Base-by-base conservation (phyloP, 2,329 filamentous ascomycete genomes). In the Amauroascus niger region DNA sequence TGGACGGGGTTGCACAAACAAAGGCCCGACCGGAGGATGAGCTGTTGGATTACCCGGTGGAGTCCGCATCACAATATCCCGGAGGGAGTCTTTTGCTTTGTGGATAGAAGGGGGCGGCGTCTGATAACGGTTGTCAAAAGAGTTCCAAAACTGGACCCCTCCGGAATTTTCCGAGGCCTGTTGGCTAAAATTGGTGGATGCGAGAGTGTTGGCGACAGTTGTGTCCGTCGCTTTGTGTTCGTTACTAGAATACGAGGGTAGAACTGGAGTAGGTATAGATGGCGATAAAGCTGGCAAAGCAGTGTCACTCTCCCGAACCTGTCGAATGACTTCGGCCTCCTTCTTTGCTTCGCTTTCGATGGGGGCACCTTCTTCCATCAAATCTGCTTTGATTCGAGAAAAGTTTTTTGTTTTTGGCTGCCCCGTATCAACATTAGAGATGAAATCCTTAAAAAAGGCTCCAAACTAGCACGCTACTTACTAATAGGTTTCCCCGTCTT, bases 391-490 rank as follows among this genome's bases (percentile, higher is more conserved):
- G 60, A 98, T 95, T 9, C 93, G 84, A 4, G 90, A 89, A 68
- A 98, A 98, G 0, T 86, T 89, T 71, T 95, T 95, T 0, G 91
- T 93, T 75, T 97, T 98, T 11, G 94, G 93, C 87, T 94, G 46
- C 22, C 5, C 3, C 28, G 37, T 18, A n/a, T 39, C 9, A 13
- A 60, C 62, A 58, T 44, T 61, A 40, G 33, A 43, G 49, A 22
- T n/a, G 11, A 1, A 50, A 37, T 13, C 3, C 14, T 28, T n/a
- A n/a, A n/a, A n/a, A n/a, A 7, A 22, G 8, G 6, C 24, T 20
- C 14, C 16, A n/a, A 11, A n/a, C 20, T 14, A 33, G 13, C 5
- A n/a, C 14, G 32, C 26, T 1, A 72, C 84, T 67, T 76, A 93
- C 88, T 65, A 98, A 70, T 57, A 98, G 77, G 69, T 95, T 98